Evolutionary conservation across 2,329 filamentous ascomycete genomes (phyloP), one percentile per base, ranked within the genome.

Genomic region (Aspergillus sp.): DNA sequence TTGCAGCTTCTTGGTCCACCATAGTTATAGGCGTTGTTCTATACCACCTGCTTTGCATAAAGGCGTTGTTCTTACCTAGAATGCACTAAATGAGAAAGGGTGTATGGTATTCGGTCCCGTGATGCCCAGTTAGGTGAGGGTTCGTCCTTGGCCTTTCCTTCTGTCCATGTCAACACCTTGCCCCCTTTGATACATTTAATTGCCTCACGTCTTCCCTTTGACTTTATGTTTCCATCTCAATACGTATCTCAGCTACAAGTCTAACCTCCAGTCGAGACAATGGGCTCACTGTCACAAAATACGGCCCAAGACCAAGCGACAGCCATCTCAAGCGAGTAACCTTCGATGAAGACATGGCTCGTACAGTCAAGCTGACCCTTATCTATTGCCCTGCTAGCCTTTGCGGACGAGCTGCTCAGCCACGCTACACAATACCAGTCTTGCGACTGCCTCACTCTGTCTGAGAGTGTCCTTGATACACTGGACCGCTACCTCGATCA

Each of bases 401-500:
- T 55, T 26, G 42, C 47, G 24, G 19, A 20, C 13, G 38, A 48
- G 15, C 28, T 53, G 22, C 42, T 45, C 14, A 26, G 22, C 11
- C 28, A 26, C 13, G 30, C 44, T 11, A 27, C 37, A n/a, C 31
- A 34, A 8, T 12, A 33, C 3, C 24, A 33, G 16, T 25, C 30
- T 5, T 10, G 31, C 29, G 24, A 34, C 2, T 12, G 19, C 8
- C 28, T 34, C 17, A 13, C 26, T 15, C 15, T 37, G 3, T 25
- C 30, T 15, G 24, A 24, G 12, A 22, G 44, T 20, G 36, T 16
- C 1, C 8, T 33, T 2, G 11, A 34, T 5, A 20, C 32, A 17
- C 35, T 58, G 2, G 32, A 45, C 3, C 19, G 41, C 13, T 30
- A 43, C 19, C 35, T 54, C n/a, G 17, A 36, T n/a, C 14, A 30